Base-by-base conservation (phyloP, 768 basidiomycete species). In the Chiua virens region DNA sequence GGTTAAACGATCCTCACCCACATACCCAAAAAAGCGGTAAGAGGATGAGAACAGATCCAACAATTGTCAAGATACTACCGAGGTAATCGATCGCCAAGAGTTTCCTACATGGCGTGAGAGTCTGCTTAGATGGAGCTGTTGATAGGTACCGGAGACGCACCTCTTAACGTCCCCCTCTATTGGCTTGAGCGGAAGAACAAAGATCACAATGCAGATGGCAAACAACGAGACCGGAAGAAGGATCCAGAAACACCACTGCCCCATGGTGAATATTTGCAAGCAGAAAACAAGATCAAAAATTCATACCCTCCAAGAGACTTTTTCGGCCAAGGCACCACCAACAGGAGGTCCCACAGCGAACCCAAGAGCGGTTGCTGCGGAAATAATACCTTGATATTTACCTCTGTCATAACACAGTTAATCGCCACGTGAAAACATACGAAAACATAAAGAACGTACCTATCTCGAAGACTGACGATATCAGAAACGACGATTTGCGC, bases 311-410 rank as follows among this genome's bases (percentile, higher is more conserved):
- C 86, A 87, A 44, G 76, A 76, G 5, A 75, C 80, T 45, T 79
- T 81, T 62, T 87, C 73, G 4, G 83, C 75, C 36, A 89, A 66
- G 0, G 76, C 76, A 47, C 88, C 87, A 6, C 87, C 87, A 5
- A 89, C 71, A 0, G 86, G 71, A 0, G 87, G 87, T 0, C 87
- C 87, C 5, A 86, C 72, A 0, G 80, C 78, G 57, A 83, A 87
- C 4, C 85, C 83, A 11, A 85, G 66, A 34, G 58, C 58, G 15
- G 79, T 73, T 13, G 80, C 75, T 5, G 75, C 80, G 3, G 83
- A 81, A 20, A 86, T 83, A 32, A 89, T 85, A 1, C 88, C 88
- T 57, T 87, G 85, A 59, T 88, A 90, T 69, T 89, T 89, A 23
- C 87, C 87, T 54, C 82, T 83, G 15, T 34, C 15, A 8, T 7